Percentiles rank a stretch among this genome's conserved stretches.
These are phyloP conservation scores for Solanum bulbocastanum DNA, from an alignment of 257 asterid species.

Conservation along the genomic window DNA sequence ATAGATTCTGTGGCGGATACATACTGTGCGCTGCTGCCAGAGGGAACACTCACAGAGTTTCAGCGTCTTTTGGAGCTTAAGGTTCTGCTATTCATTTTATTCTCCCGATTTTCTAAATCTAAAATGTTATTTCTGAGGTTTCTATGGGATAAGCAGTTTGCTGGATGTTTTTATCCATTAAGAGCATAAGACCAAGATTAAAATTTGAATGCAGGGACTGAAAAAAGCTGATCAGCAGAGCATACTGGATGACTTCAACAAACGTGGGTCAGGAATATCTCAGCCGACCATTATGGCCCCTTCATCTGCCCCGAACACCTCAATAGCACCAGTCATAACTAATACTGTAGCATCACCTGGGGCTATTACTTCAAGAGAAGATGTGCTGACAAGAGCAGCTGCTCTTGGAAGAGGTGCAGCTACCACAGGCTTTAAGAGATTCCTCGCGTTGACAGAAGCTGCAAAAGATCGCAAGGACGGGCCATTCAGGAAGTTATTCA, in stretches of 20 bases:
- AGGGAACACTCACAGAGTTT: slow-evolving; percentile 86
- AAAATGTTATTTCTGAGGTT: background rate
- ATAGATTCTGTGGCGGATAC: slow-evolving; percentile 98
- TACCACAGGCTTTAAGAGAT: slow-evolving; percentile 80
- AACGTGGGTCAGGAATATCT: slow-evolving; percentile 71
- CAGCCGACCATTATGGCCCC: slow-evolving; percentile 32
- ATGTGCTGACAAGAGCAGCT: slow-evolving; percentile 90
- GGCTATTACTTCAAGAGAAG: slow-evolving; percentile 66
- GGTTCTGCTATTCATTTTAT: slow-evolving; percentile 29
- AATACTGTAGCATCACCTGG: slow-evolving; percentile 39
- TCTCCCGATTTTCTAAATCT: background rate
- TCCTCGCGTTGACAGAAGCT: slow-evolving; percentile 87
- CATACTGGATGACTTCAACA: slow-evolving; percentile 84
- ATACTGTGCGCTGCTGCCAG: slow-evolving; percentile 93
- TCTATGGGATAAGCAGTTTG: background rate
- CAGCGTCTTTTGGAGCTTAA: slow-evolving; percentile 93
- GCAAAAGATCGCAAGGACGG: slow-evolving; percentile 94
- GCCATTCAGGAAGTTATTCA: slow-evolving; percentile 83
- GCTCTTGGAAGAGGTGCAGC: slow-evolving; percentile 98
- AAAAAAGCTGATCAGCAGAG: slow-evolving; percentile 87
- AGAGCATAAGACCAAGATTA: background rate
- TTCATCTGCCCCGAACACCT: slow-evolving; percentile 23
- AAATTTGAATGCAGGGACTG: slow-evolving; percentile 41
- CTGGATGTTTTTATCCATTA: background rate
- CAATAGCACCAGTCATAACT: slow-evolving; percentile 30